These are phyloP conservation scores for Kwoniella dendrophila DNA, from an alignment of 768 basidiomycete species.

Conservation along the genomic window DNA sequence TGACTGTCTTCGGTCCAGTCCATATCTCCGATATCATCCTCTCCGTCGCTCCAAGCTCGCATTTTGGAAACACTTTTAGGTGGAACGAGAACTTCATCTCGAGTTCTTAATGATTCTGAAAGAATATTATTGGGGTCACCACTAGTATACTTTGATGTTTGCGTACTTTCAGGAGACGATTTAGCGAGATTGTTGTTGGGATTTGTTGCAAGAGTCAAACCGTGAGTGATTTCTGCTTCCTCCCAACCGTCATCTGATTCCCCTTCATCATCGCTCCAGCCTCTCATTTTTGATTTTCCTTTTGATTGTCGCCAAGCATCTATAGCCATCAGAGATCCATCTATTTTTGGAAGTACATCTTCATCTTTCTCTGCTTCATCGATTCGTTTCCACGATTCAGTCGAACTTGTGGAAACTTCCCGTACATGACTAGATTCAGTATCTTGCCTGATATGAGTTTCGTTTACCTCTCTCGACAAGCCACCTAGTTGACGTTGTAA, in stretches of 20 bases:
- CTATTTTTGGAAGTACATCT: neutral
- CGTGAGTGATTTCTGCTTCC: no score
- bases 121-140: no score
- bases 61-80: neutral
- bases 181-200: no score
- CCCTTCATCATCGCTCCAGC: constrained; percentile 6
- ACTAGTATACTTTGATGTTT: no score
- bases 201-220: no score
- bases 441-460: neutral
- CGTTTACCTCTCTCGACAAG: neutral
- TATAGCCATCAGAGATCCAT: neutral
- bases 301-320: neutral
- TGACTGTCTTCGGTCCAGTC: neutral
- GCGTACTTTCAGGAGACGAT: no score
- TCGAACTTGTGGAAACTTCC: neutral
- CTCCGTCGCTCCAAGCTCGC: constrained; percentile 6
- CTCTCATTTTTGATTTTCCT: neutral
- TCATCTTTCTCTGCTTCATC: neutral
- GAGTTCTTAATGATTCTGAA: no score
- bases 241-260: neutral
- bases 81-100: neutral
- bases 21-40: neutral
- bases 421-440: neutral
- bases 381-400: neutral
- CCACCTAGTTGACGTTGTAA: constrained; percentile 21